phyloP scores from a whole-genome alignment of 164 flowering plant species.

The Umbilicus rupestris region DNA sequence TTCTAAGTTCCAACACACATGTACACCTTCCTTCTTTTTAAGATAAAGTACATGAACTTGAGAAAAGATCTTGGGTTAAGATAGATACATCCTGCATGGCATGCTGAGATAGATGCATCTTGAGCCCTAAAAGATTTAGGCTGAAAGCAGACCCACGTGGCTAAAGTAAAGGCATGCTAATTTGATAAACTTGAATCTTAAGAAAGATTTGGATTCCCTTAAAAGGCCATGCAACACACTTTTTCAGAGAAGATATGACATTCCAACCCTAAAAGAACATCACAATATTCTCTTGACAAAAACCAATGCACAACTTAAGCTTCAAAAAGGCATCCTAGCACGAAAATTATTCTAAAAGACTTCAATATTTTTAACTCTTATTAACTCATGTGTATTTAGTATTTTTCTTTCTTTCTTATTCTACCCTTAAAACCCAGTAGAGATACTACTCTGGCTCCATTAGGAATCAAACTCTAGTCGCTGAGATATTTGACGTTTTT shows the following conservation, averaged over 20 bases:
- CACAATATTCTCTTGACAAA: not conserved
- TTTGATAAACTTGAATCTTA: not conserved
- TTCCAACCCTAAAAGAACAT: slow-evolving; percentile 3
- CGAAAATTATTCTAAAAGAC: too few relatives aligned
- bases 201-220: not conserved
- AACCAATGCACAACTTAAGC: not conserved
- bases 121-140: not conserved
- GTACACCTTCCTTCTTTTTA: too few relatives aligned
- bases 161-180: not conserved
- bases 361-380: too few relatives aligned
- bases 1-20: too few relatives aligned
- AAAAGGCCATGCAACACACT: not conserved
- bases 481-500: too few relatives aligned
- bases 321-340: not conserved
- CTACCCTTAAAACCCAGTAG: too few relatives aligned
- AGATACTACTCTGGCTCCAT: too few relatives aligned
- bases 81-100: too few relatives aligned
- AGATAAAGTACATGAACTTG: not conserved
- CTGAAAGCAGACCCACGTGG: not conserved
- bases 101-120: too few relatives aligned
- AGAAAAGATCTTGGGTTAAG: not conserved
- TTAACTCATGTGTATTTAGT: too few relatives aligned
- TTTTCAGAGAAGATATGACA: slow-evolving; percentile 1
- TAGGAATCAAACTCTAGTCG: too few relatives aligned
- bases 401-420: too few relatives aligned